Base-by-base conservation (phyloP, 208 protist species). In the Balamuthia mandrillaris region DNA sequence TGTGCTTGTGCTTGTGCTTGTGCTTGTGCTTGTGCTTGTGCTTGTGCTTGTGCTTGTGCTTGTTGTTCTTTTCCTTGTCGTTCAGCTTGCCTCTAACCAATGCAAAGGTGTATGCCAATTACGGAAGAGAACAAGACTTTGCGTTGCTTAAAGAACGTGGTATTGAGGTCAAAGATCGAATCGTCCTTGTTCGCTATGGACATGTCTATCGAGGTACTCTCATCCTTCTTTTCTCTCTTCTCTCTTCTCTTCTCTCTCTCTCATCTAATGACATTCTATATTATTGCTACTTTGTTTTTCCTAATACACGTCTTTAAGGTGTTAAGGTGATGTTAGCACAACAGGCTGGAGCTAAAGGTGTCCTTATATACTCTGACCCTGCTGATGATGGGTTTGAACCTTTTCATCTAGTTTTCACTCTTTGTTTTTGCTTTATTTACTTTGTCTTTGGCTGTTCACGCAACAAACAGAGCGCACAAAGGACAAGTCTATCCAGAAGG, bases 61-160 rank as follows among this genome's bases (percentile, higher is more conserved):
- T n/a, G n/a, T n/a, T n/a, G n/a, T n/a, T n/a, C n/a, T n/a, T n/a
- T n/a, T n/a, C n/a, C n/a, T n/a, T n/a, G n/a, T n/a, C n/a, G n/a
- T n/a, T n/a, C n/a, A n/a, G n/a, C n/a, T n/a, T n/a, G n/a, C n/a
- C n/a, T n/a, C n/a, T n/a, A n/a, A 77, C 51, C 29, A 29, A n/a
- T 84, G 33, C 27, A 9, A n/a, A 27, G 4, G 79, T 85, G 7
- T 85, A 85, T 81, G 66, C 52, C 7, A 85, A 85, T 75, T 85
- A 84, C 35, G 79, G 66, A 7, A 24, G 60, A 4, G 37, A 16
- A 7, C 5, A 75, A 27, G 79, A 85, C 52, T 85, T 81, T 84
- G 60, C 41, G 12, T 37, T 9, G 27, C 60, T 79, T n/a, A 24
- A 68, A 12, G 21, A 16, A 68, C 12, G 16, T 68, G 60, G 16